Base-by-base conservation (phyloP, 2,329 filamentous ascomycete species). In the Phaeosphaeriaceae sp. region DNA sequence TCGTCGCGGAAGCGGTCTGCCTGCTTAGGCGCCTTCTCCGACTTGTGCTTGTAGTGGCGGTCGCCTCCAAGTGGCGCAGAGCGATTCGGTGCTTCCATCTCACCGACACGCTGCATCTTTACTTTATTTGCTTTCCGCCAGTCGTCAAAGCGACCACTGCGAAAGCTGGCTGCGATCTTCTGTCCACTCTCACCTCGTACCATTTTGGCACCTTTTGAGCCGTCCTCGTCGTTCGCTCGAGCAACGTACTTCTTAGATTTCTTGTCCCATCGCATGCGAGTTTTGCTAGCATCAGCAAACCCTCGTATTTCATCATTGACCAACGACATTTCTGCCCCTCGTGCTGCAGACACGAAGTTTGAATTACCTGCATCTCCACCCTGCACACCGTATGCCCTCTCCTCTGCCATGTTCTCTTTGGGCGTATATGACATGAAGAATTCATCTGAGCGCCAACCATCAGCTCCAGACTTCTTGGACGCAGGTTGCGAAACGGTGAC, bases 341-440 rank as follows among this genome's bases (percentile, higher is more conserved):
- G 85, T n/a, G 95, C 93, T 6, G 90, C 90, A 66, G 92, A 87
- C 38, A 95, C 83, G 76, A 99, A 99, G 74, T 88, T 92, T 46
- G 83, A 80, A 29, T 75, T 75, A 23, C 75, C 74, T 16, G 76
- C 76, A 44, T 79, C 77, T 59, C 91, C 91, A 0, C 90, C 89
- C 74, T 95, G 90, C 15, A 99, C 92, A 56, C 92, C 92, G 75
- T 99, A 99, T 11, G 87, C 94, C 46, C 90, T 88, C 70, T 97
- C 92, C 76, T 97, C 93, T 43, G 88, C 90, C 4, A 88, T 81
- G 72, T 93, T 94, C 62, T 86, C 86, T 54, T 89, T 87, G 0
- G 94, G 94, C 1, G 86, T 90, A 80, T 99, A 99, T 8, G 90
- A 89, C 92, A 99, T 97, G 85, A 95, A 99, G 62, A 94, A 85